Conservation (phyloP, 1,284 basidiomycete species). For the Leccinum solheimii region DNA sequence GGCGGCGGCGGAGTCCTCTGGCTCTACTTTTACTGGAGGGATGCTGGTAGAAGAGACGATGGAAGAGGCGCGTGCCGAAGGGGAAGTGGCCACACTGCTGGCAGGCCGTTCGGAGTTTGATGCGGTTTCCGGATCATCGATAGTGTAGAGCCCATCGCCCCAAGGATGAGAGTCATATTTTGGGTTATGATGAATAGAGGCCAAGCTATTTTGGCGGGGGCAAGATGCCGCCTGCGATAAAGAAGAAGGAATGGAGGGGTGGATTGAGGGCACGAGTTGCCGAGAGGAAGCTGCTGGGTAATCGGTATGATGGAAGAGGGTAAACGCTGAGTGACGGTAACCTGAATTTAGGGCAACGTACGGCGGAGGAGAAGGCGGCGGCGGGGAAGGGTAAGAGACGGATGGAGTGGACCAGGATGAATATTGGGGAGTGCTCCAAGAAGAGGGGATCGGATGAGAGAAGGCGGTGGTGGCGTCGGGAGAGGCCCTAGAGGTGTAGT, state of each 20-base stretch:
- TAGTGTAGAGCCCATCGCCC: conserved; percentile 35
- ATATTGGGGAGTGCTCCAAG: conserved; percentile 28
- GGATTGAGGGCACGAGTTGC: conserved; percentile 15
- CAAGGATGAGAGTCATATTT: conserved; percentile 32
- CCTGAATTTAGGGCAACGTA: conserved; percentile 22
- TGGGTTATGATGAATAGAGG: conserved; percentile 13
- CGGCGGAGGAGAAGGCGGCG: conserved; percentile 30
- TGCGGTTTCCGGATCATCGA: conserved; percentile 35
- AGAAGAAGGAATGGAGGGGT: conserved; percentile 20
- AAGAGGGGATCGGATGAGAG: conserved; percentile 12
- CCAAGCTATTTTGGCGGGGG: conserved; percentile 15
- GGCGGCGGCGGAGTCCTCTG: conserved; percentile 27
- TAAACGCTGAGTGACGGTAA: conserved; percentile 30
- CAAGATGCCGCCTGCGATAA: conserved; percentile 15
- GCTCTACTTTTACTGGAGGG: conserved; percentile 34
- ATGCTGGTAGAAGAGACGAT: conserved; percentile 32
- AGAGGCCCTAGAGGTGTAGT: conserved; percentile 29
- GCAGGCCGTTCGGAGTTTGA: conserved; percentile 38
- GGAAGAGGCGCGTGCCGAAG: conserved; percentile 38
- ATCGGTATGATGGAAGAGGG: conserved; percentile 24
- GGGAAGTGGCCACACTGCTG: conserved; percentile 36
- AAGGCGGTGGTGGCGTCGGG: conserved; percentile 20
- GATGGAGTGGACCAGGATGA: conserved; percentile 23
- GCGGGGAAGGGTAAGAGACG: conserved; percentile 23
- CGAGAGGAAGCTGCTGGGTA: conserved; percentile 26